phyloP scores from a whole-genome alignment of 495 filamentous ascomycete genomes.

The Tuber calosporum region DNA sequence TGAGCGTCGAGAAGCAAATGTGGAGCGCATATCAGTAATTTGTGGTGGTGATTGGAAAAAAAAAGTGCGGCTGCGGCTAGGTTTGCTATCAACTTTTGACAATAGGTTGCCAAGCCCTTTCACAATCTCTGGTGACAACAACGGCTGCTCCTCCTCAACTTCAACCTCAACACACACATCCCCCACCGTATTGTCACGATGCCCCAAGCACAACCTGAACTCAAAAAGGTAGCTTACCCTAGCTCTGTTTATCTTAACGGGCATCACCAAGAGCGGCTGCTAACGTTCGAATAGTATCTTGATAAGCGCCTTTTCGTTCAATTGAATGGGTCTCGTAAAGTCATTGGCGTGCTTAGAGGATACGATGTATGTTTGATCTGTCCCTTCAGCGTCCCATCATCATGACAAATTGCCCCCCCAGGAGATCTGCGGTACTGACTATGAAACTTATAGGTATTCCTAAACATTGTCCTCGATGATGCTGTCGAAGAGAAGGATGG shows the following conservation, averaged over 20 bases:
- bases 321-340: constrained; percentile 93
- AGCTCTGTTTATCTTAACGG: not conserved
- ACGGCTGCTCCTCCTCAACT: not conserved
- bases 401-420: not conserved
- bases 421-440: constrained; percentile 13
- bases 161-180: constrained; percentile 21
- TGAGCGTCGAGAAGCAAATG: constrained; percentile 31
- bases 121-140: not conserved
- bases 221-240: constrained; percentile 74
- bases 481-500: constrained; percentile 92
- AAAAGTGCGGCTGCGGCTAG: not conserved
- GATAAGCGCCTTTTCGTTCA: constrained; percentile 98
- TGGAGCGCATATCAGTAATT: constrained; percentile 22
- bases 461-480: constrained; percentile 96
- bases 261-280: constrained; percentile 5
- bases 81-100: not conserved
- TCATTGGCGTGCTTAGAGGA: constrained; percentile 85
- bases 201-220: constrained; percentile 97
- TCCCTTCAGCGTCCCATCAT: not conserved
- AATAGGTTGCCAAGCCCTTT: not conserved
- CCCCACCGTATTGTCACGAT: constrained; percentile 48
- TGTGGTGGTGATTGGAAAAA: not conserved
- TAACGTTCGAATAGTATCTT: constrained; percentile 65
- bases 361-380: constrained; percentile 67
- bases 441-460: constrained; percentile 66